Evolutionary conservation across 2,329 filamentous ascomycete genomes (phyloP), one percentile per base, ranked within the genome.

Genomic region (Monilinia aucupariae): DNA sequence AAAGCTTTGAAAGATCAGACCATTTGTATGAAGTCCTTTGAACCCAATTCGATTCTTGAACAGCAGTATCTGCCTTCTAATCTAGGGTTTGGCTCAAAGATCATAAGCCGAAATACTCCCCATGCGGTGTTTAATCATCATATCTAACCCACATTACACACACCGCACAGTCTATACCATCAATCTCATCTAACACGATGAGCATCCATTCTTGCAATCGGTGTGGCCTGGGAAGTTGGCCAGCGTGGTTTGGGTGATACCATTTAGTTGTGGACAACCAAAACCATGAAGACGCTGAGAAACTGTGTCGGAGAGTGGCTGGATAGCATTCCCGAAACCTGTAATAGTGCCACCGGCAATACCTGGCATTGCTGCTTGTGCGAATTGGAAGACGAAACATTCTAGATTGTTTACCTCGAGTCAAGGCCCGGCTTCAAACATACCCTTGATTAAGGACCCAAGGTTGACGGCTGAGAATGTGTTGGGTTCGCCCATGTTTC

Each of bases 401-500:
- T 76, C 59, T 4, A 77, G 68, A 68, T 83, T 81, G 72, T 82
- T 80, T 17, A 78, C 78, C 62, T 82, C 65, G 0, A 77, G 68
- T 0, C 82, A 70, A 17, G 72, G 77, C n/a, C 71, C 65, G 5
- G 71, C 66, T 66, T 80, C 81, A 64, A 78, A 76, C 0, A 81
- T 70, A 45, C 78, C 79, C 22, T 77, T 75, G 4, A 78, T 78
- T 25, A 81, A 41, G 60, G 80, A 71, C 2, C 64, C 63, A 2
- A 80, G 47, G 65, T 79, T 71, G 59, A 84, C 69, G 4, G 80
- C 80, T 4, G 77, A 73, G 67, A 83, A 84, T n/a, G 76, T 79
- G 71, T 84, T 79, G 10, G 79, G 76, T 1, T 74, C 75, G n/a
- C 81, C 80, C 4, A 77, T 77, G 67, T 84, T 84, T 13, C 82